These are phyloP conservation scores for Chaetomium tenue DNA, from an alignment of 495 filamentous ascomycete genomes.

Conservation along the genomic window DNA sequence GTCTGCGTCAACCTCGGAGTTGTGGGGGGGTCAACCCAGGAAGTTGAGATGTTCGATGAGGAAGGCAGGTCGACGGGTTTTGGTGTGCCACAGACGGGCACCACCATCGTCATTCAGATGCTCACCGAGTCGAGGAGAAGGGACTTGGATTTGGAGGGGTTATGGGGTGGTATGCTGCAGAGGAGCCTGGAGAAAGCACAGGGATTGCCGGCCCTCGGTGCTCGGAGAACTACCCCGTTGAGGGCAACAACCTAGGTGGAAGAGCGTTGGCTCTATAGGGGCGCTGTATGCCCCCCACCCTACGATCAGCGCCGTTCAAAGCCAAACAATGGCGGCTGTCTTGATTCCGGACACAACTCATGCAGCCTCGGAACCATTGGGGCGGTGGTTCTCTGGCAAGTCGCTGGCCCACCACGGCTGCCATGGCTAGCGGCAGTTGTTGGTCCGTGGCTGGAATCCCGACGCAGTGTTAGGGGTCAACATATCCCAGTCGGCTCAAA, in stretches of 20 bases:
- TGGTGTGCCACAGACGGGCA: slow-evolving; percentile 58
- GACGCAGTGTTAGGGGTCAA: too few species aligned
- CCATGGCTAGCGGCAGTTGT: too few species aligned
- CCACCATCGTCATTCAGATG: slow-evolving; percentile 76
- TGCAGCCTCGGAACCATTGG: too few species aligned
- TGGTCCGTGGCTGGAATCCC: too few species aligned
- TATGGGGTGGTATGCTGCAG: slow-evolving; percentile 60
- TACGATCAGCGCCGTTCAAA: background rate
- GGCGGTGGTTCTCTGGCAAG: too few species aligned
- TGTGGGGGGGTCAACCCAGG: slow-evolving; percentile 53
- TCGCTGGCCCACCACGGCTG: too few species aligned
- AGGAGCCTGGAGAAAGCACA: slow-evolving; percentile 24
- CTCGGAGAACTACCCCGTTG: background rate
- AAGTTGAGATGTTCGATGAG: slow-evolving; percentile 42
- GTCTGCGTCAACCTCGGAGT: slow-evolving; percentile 87
- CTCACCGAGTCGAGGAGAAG: slow-evolving; percentile 81
- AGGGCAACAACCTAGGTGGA: background rate
- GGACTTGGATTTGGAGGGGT: slow-evolving; percentile 76
- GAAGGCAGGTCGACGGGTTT: slow-evolving; percentile 68
- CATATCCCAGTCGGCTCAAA: too few species aligned
- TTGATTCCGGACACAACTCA: too few species aligned
- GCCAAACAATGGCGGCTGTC: too few species aligned
- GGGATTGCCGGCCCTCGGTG: background rate
- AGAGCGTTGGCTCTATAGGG: background rate
- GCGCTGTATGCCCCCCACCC: background rate